Evolutionary conservation across 305 asterid genomes (phyloP).

Genomic region (Ilex paraguariensis): DNA sequence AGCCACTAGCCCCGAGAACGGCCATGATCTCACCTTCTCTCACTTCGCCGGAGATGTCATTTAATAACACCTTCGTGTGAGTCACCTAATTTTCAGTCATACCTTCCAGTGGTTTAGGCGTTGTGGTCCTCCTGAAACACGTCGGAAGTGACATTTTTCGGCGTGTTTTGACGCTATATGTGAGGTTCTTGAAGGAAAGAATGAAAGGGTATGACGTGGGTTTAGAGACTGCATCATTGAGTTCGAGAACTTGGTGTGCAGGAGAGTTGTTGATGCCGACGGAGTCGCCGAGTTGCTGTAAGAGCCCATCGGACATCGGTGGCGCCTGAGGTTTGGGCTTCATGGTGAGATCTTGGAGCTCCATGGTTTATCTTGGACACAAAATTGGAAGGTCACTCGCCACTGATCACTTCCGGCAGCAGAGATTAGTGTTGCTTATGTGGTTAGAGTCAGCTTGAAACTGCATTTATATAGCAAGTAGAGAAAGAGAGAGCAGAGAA

Average conservation of each 20-base stretch:
- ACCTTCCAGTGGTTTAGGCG: not conserved
- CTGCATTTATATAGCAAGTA: not conserved
- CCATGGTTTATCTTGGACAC: constrained; percentile 9
- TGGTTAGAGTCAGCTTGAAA: not conserved
- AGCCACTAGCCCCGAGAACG: constrained; percentile 30
- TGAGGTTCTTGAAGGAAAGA: constrained; percentile 47
- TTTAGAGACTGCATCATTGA: not conserved
- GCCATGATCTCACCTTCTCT: constrained; percentile 30
- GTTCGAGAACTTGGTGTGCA: not conserved
- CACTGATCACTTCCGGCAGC: constrained; percentile 2
- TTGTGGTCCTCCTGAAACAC: not conserved
- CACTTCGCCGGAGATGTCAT: constrained; percentile 33
- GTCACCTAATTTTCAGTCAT: not conserved
- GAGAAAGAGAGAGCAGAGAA: not conserved
- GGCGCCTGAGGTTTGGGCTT: not conserved
- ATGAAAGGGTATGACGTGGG: constrained; percentile 29
- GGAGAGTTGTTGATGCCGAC: not conserved
- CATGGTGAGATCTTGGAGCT: constrained; percentile 9
- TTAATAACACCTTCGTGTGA: constrained; percentile 22
- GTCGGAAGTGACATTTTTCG: constrained; percentile 14
- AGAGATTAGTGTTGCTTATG: constrained; percentile 2
- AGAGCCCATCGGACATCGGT: constrained; percentile 12
- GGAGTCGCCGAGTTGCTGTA: constrained; percentile 9
- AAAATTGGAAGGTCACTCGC: constrained; percentile 13
- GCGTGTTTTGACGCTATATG: constrained; percentile 35